These are phyloP conservation scores for Claviceps monticola DNA, from an alignment of 2,329 filamentous ascomycete species.

Conservation along the genomic window DNA sequence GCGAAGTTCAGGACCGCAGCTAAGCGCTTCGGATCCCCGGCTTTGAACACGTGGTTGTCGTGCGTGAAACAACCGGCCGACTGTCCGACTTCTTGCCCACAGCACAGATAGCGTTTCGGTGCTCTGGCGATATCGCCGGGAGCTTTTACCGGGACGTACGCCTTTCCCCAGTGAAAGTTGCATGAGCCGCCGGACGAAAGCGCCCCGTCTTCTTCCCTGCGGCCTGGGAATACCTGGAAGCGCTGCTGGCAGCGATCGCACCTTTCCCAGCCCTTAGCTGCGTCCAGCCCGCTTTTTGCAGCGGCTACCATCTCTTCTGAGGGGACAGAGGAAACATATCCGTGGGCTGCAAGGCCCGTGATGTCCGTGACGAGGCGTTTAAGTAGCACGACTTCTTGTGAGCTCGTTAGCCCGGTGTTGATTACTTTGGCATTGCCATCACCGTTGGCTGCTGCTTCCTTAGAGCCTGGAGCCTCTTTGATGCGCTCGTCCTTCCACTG, in stretches of 20 bases:
- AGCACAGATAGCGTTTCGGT: slow-evolving; percentile 62
- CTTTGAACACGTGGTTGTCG: slow-evolving; percentile 76
- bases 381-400: slow-evolving; percentile 56
- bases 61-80: slow-evolving; percentile 59
- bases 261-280: slow-evolving; percentile 65
- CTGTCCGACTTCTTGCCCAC: slow-evolving; percentile 58
- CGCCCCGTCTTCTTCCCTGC: slow-evolving; percentile 61
- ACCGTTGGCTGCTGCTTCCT: slow-evolving; percentile 2
- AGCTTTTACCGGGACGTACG: slow-evolving; percentile 42
- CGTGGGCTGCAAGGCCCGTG: slow-evolving; percentile 47
- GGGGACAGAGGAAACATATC: slow-evolving; percentile 62
- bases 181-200: slow-evolving; percentile 68
- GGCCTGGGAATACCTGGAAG: slow-evolving; percentile 85
- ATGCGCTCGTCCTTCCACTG: slow-evolving; percentile 56
- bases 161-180: slow-evolving; percentile 65
- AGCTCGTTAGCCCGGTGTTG: slow-evolving; percentile 52
- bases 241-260: slow-evolving; percentile 78
- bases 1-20: slow-evolving; percentile 69
- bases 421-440: slow-evolving; percentile 36
- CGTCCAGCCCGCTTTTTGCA: slow-evolving; percentile 49
- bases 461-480: slow-evolving; percentile 12
- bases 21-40: slow-evolving; percentile 59
- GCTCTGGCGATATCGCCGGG: slow-evolving; percentile 42
- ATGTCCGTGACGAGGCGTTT: slow-evolving; percentile 50
- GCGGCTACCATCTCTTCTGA: slow-evolving; percentile 50